phyloP scores from a whole-genome alignment of 805 yeast species.

The Pichia kluyveri region DNA sequence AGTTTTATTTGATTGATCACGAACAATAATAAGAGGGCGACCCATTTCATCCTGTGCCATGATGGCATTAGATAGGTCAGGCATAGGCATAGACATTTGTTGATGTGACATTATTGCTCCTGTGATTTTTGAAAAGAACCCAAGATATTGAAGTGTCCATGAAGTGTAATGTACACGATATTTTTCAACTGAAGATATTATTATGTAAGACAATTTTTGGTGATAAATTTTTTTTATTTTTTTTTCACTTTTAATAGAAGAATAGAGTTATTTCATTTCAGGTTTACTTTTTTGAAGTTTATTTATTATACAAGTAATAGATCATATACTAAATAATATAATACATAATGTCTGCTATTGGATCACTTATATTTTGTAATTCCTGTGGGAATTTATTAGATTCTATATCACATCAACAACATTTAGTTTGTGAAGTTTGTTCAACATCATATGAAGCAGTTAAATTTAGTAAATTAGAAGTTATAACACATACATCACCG shows the following conservation, averaged over 20 bases:
- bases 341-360: conserved; percentile 77
- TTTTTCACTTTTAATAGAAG: no score
- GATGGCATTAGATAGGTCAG: conserved; percentile 95
- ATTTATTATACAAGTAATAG: no score
- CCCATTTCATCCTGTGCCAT: conserved; percentile 99
- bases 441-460: conserved; percentile 30
- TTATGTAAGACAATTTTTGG: no score
- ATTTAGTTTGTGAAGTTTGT: conserved; percentile 27
- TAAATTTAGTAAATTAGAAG: conserved; percentile 70
- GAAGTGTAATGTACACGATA: no score
- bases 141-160: no score
- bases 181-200: no score
- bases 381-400: conserved; percentile 89
- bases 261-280: no score
- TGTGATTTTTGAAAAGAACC: no score
- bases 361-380: conserved; percentile 87
- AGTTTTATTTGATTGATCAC: conserved; percentile 50
- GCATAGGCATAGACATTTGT: conserved; percentile 41
- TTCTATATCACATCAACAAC: conserved; percentile 39
- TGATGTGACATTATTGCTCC: conserved; percentile 2
- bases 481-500: conserved; percentile 78
- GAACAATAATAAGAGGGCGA: conserved; percentile 94
- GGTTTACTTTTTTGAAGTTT: no score
- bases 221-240: no score
- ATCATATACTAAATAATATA: no score